These are phyloP conservation scores for Acrasis kona DNA, from an alignment of 78 protist species.

Conservation along the genomic window DNA sequence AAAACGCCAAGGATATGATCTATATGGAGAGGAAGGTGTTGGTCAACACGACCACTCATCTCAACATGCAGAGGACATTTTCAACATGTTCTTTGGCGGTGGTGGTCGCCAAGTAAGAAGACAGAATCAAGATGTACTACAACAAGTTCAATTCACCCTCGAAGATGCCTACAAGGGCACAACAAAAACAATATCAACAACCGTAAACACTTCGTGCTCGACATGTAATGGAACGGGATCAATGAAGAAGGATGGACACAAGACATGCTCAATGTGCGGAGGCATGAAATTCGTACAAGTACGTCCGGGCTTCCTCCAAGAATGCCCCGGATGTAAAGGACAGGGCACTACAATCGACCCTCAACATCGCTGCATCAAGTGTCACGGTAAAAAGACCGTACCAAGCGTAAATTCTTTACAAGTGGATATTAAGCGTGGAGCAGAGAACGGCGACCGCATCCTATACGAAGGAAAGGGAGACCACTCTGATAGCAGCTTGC, in stretches of 20 bases:
- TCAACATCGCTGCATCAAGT: slow-evolving; percentile 59
- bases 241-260: slow-evolving; percentile 20
- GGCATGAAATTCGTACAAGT: slow-evolving; percentile 70
- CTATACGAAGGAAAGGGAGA: too few relatives aligned
- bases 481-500: too few relatives aligned
- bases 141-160: slow-evolving; percentile 41
- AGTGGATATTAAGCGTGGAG: too few relatives aligned
- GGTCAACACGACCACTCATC: background rate
- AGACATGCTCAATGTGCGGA: slow-evolving; percentile 59
- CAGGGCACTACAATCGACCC: slow-evolving; percentile 59
- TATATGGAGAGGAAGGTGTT: slow-evolving; percentile 65
- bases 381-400: too few relatives aligned
- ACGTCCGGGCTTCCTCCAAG: slow-evolving; percentile 88
- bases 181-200: slow-evolving; percentile 59
- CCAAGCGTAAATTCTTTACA: too few relatives aligned
- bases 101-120: background rate
- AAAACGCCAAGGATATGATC: slow-evolving; percentile 26
- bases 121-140: slow-evolving; percentile 24
- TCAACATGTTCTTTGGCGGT: slow-evolving; percentile 72
- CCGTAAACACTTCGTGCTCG: slow-evolving; percentile 55
- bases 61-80: slow-evolving; percentile 46
- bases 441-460: too few relatives aligned
- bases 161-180: slow-evolving; percentile 87
- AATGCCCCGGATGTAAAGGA: slow-evolving; percentile 76
- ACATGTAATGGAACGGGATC: slow-evolving; percentile 54